Percentiles rank a stretch among this genome's conserved stretches.
Evolutionary conservation across 2,329 filamentous ascomycete species (phyloP).

Genomic region (Monilinia laxa): DNA sequence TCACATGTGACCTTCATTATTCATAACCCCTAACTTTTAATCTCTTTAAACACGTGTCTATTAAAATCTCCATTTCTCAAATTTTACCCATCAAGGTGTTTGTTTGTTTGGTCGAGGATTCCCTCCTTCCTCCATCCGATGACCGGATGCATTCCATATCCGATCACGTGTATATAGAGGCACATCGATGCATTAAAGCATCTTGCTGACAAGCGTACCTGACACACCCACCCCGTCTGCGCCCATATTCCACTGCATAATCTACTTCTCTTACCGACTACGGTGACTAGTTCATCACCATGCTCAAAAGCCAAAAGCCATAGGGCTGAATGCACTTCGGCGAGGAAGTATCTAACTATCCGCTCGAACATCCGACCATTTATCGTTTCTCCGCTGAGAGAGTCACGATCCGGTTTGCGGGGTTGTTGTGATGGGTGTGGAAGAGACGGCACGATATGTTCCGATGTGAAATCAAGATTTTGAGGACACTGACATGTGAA

Average conservation of each 20-base stretch:
- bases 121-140: not conserved
- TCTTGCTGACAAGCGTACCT: slow-evolving; percentile 11
- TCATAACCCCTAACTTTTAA: not conserved
- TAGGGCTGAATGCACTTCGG: slow-evolving; percentile 13
- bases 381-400: not conserved
- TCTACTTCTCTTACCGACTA: slow-evolving; percentile 2
- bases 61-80: not conserved
- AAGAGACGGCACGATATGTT: not conserved
- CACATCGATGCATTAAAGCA: not conserved
- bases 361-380: not conserved
- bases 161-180: not conserved
- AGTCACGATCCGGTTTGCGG: not conserved
- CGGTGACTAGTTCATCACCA: not conserved
- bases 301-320: not conserved
- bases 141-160: not conserved
- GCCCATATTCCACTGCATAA: slow-evolving; percentile 7
- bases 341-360: slow-evolving; percentile 2
- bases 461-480: not conserved
- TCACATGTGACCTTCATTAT: slow-evolving; percentile 8
- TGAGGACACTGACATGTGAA: not conserved
- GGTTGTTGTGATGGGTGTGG: not conserved
- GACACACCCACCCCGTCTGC: slow-evolving; percentile 14
- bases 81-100: no score
- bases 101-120: not conserved
- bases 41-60: not conserved